Evolutionary conservation across 1,284 basidiomycete species (phyloP).

Genomic region (Cryptococcus sp.): DNA sequence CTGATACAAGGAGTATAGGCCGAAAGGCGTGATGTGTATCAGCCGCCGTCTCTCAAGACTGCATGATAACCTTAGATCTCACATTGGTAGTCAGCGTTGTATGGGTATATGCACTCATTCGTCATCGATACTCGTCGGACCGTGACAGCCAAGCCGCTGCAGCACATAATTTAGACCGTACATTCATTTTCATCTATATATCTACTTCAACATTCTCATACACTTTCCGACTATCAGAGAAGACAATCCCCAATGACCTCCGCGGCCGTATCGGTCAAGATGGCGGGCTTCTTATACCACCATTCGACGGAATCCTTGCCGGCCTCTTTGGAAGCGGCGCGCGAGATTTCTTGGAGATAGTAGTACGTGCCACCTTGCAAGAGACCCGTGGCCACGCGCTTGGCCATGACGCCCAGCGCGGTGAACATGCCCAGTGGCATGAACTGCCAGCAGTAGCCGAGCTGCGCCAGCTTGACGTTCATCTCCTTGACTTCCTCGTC

Average conservation of each 20-base stretch:
- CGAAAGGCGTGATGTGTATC: not conserved
- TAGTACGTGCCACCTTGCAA: slow-evolving; percentile 4
- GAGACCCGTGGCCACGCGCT: not conserved
- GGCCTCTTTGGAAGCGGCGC: not conserved
- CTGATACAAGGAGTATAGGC: not conserved
- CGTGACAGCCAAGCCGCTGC: no score
- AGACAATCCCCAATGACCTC: slow-evolving; percentile 6
- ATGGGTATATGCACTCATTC: no score
- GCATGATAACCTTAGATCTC: no score
- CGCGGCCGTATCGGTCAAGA: not conserved
- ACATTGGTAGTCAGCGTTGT: no score
- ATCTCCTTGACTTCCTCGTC: slow-evolving; percentile 13
- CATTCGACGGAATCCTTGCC: slow-evolving; percentile 3
- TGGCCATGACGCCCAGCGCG: slow-evolving; percentile 1
- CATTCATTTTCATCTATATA: no score
- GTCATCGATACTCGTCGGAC: no score
- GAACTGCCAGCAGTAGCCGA: slow-evolving; percentile 20
- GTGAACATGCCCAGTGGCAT: slow-evolving; percentile 14
- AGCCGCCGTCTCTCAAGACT: not conserved
- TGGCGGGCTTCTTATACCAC: slow-evolving; percentile 7
- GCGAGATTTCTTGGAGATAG: slow-evolving; percentile 1
- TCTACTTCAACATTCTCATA: no score
- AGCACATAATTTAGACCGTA: no score
- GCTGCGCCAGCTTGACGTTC: slow-evolving; percentile 8
- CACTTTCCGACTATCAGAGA: no score